Percentiles rank a stretch among this genome's conserved stretches.
These are phyloP conservation scores for Phyllosticta capitalensis DNA, from an alignment of 2,329 filamentous ascomycete genomes.

Conservation along the genomic window DNA sequence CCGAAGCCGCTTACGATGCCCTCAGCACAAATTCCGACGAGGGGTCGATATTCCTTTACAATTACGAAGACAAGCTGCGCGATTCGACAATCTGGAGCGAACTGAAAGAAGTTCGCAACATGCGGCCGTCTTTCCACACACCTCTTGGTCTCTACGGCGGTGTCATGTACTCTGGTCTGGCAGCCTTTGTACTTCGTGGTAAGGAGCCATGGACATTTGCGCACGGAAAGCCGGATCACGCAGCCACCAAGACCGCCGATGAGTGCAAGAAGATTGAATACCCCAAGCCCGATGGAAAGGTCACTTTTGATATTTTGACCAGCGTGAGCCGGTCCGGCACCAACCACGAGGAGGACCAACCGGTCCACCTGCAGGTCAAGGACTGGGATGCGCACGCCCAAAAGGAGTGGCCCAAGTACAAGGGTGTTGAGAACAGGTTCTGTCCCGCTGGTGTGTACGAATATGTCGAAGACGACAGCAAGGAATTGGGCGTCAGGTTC, in stretches of 20 bases:
- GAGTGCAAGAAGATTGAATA: slow-evolving; percentile 85
- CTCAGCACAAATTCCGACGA: slow-evolving; percentile 38
- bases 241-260: slow-evolving; percentile 69
- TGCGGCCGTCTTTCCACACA: slow-evolving; percentile 88
- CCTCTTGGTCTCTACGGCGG: slow-evolving; percentile 84
- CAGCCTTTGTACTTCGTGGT: slow-evolving; percentile 80
- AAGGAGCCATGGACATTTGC: slow-evolving; percentile 85
- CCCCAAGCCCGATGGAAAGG: slow-evolving; percentile 88
- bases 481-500: slow-evolving; percentile 82
- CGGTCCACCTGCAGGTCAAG: slow-evolving; percentile 86
- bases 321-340: slow-evolving; percentile 92
- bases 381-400: slow-evolving; percentile 89
- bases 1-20: slow-evolving; percentile 78
- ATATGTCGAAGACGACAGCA: slow-evolving; percentile 86
- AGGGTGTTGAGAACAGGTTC: slow-evolving; percentile 92
- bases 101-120: slow-evolving; percentile 89
- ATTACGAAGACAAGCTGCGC: slow-evolving; percentile 84
- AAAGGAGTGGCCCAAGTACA: slow-evolving; percentile 74
- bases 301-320: slow-evolving; percentile 93
- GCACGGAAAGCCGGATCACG: slow-evolving; percentile 70
- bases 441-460: slow-evolving; percentile 97
- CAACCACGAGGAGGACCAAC: slow-evolving; percentile 98
- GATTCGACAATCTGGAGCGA: slow-evolving; percentile 88
- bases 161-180: slow-evolving; percentile 83
- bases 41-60: slow-evolving; percentile 79